A percentile compares a stretch with the other conserved stretches of the same genome.
These are phyloP conservation scores for Sarocladiaceae sp. DNA, from an alignment of 2,329 filamentous ascomycete genomes.

Conservation along the genomic window DNA sequence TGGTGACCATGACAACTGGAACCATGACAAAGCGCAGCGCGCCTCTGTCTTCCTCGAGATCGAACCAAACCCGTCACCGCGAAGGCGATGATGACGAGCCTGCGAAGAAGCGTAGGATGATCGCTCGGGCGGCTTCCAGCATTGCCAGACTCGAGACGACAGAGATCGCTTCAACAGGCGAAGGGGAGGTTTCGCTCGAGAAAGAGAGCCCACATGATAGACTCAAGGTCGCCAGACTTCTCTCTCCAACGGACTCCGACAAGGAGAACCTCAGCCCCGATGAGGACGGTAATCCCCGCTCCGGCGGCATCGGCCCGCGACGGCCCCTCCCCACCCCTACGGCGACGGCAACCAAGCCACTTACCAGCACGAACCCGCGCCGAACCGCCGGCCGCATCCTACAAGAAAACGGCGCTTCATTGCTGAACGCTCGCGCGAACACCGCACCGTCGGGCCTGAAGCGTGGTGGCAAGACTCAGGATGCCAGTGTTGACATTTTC, in stretches of 20 bases:
- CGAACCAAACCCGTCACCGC: background rate
- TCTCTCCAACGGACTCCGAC: slow-evolving; percentile 65
- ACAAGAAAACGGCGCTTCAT: slow-evolving; percentile 31
- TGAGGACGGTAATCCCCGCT: slow-evolving; percentile 29
- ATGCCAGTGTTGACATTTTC: slow-evolving; percentile 43
- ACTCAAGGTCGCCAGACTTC: slow-evolving; percentile 35
- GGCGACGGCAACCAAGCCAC: background rate
- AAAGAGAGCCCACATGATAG: slow-evolving; percentile 21
- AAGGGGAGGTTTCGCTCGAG: background rate
- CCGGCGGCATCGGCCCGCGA: slow-evolving; percentile 22
- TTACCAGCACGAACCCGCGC: background rate
- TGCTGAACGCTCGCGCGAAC: slow-evolving; percentile 31
- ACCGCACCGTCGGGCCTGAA: slow-evolving; percentile 32
- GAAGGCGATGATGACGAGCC: slow-evolving; percentile 23
- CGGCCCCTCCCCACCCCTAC: slow-evolving; percentile 2
- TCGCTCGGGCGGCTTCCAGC: slow-evolving; percentile 59
- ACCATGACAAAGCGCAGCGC: slow-evolving; percentile 57
- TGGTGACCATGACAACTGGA: slow-evolving; percentile 45
- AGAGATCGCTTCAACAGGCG: background rate
- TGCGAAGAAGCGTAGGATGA: slow-evolving; percentile 55
- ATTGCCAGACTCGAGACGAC: slow-evolving; percentile 55
- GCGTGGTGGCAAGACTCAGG: slow-evolving; percentile 17
- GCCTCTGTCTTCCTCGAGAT: slow-evolving; percentile 23
- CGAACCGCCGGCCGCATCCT: slow-evolving; percentile 19
- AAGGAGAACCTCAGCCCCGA: slow-evolving; percentile 85